A percentile compares a stretch with the other conserved stretches of the same genome.
Evolutionary conservation across 306 rosid species (phyloP).

Genomic region (Sechiopsis laciniata): DNA sequence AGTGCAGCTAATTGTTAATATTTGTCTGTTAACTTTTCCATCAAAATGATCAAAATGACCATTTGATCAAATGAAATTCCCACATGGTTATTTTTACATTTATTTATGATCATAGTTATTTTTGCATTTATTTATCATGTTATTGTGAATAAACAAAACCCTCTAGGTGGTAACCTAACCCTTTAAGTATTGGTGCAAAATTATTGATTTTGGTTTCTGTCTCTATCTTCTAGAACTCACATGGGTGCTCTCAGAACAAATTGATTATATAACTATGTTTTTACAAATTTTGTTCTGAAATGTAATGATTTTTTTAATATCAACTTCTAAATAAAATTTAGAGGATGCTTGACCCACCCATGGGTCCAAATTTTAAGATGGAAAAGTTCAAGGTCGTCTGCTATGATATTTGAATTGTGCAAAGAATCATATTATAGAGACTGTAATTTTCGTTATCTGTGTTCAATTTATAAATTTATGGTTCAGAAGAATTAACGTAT

Average conservation of each 20-base stretch:
- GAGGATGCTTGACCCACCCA: not conserved
- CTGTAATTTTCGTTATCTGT: not conserved
- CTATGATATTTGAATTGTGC: not conserved
- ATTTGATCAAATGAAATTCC: not conserved
- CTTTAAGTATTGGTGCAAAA: not conserved
- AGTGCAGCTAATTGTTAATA: not conserved
- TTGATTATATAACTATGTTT: not conserved
- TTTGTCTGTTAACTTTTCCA: slow-evolving; percentile 3
- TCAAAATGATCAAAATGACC: not conserved
- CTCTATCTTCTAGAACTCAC: not conserved
- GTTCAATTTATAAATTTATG: not conserved
- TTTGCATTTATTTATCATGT: not conserved
- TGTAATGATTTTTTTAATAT: not conserved
- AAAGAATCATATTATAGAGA: not conserved
- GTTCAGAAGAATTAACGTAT: not conserved
- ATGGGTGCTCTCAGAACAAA: not conserved
- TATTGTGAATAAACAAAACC: not conserved
- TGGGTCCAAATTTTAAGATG: not conserved
- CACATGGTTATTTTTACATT: not conserved
- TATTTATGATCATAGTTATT: slow-evolving; percentile 1
- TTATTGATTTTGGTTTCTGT: not conserved
- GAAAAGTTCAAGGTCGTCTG: not conserved
- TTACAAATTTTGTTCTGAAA: no score
- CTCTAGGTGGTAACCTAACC: not conserved
- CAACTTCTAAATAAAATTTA: not conserved